Base-by-base conservation (phyloP, 1,284 basidiomycete species). In the Microbotryum saponariae region DNA sequence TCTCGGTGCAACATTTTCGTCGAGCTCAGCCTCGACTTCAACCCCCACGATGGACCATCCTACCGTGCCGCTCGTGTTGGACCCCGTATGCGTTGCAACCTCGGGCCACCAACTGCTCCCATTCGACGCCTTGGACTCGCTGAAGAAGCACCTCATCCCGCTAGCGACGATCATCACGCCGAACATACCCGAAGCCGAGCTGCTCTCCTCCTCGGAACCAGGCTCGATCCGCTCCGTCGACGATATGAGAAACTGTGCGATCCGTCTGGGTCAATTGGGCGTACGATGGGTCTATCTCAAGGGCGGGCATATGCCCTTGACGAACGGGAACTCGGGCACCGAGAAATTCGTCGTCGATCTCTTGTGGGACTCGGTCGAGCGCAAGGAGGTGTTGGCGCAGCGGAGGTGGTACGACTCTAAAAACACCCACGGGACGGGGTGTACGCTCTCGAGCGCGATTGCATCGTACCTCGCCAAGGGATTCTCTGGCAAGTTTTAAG, bases 71-170 rank as follows among this genome's bases (percentile, higher is more conserved):
- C 76, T 91, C 20, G 82, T 93, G 29, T 83, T 89, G 65, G 91
- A 94, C 74, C 92, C 93, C 0, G 92, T 97, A 25, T 93, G 88
- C 75, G 88, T 97, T 1, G 91, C 90, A 3, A 96, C 92, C 0
- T 92, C 90, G 0, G 91, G 92, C 2, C 89, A 93, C 69, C 82
- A 81, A 9, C 80, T 97, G 0, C 79, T 97, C 4, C 79, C 85
- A 3, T 75, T 81, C 6, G 81, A 83, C 12, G 89, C 91, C 0
- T 74, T 93, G 50, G 74, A 80, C 6, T 78, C 81, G 2, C 73
- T 96, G 58, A 78, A 84, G 12, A 61, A 75, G 0, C 80, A 85
- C 14, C 77, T 97, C 1, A 82, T 96, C 52, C 89, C 89, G 0
- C 76, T 88, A 12, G 80, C 88, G 0, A 79, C 81, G 0, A 73